These are phyloP conservation scores for Bonia amplexicaulis DNA, from an alignment of 176 grass and related monocot species.

Conservation along the genomic window DNA sequence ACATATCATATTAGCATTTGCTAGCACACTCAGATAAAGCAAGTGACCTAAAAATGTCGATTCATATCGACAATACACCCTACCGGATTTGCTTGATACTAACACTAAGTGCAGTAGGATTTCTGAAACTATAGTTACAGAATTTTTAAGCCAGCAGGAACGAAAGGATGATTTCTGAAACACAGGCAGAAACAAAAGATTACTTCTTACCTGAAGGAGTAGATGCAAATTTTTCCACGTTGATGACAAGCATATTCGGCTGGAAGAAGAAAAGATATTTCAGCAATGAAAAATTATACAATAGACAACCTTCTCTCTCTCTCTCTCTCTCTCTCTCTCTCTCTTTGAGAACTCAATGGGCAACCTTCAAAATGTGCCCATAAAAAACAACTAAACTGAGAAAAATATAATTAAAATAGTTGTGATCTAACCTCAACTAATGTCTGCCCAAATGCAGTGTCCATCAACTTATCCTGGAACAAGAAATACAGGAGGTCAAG, in stretches of 20 bases:
- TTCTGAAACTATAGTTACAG: background rate
- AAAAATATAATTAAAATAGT: slow-evolving; percentile 8
- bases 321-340: too few species aligned
- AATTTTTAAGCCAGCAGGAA: background rate
- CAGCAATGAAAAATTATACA: background rate
- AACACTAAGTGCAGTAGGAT: background rate
- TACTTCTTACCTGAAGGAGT: slow-evolving; percentile 59
- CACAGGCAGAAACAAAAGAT: slow-evolving; percentile 14
- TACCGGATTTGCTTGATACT: background rate
- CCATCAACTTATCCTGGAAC: slow-evolving; percentile 87
- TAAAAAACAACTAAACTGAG: slow-evolving; percentile 5
- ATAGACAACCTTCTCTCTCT: too few species aligned
- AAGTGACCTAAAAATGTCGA: background rate
- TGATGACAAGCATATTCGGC: slow-evolving; percentile 95
- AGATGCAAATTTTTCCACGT: slow-evolving; percentile 85
- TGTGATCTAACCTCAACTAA: slow-evolving; percentile 76
- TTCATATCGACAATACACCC: slow-evolving; percentile 2
- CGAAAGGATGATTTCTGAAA: slow-evolving; percentile 7
- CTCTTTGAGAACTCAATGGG: background rate
- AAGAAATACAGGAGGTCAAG: slow-evolving; percentile 5
- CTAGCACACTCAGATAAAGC: slow-evolving; percentile 1
- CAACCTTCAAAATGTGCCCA: background rate
- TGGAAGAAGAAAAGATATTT: slow-evolving; percentile 40
- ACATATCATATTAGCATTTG: background rate
- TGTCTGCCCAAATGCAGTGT: slow-evolving; percentile 92